phyloP scores from a whole-genome alignment of 2,329 filamentous ascomycete species.

The Didymella arachidicola region DNA sequence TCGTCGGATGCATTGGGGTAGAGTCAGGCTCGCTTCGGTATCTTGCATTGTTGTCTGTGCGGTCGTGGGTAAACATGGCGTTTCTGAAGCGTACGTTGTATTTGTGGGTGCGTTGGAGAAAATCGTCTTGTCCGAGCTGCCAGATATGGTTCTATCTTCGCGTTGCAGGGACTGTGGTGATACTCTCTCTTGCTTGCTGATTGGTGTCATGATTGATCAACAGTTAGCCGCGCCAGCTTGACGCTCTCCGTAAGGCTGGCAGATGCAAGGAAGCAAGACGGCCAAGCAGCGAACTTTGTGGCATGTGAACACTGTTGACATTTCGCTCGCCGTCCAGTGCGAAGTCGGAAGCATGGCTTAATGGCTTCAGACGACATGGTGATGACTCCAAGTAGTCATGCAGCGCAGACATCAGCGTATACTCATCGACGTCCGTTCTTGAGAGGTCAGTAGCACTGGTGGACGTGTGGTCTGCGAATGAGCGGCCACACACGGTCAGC shows the following conservation, averaged over 20 bases:
- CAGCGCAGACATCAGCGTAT: not conserved
- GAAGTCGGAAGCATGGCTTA: conserved; percentile 1
- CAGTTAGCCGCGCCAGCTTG: not conserved
- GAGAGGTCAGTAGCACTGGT: not conserved
- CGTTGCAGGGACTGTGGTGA: not conserved
- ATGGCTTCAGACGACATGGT: not conserved
- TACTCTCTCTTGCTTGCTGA: not conserved
- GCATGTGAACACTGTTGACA: conserved; percentile 5
- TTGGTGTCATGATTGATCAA: not conserved
- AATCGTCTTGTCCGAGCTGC: not conserved
- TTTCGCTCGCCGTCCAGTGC: conserved; percentile 1
- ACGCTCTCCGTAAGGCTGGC: not conserved
- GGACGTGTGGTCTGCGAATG: conserved; percentile 4
- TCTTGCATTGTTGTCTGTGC: conserved; percentile 2
- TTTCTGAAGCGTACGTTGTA: conserved; percentile 7
- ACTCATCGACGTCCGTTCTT: not conserved
- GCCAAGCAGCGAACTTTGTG: conserved; percentile 1
- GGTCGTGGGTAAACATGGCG: conserved; percentile 2
- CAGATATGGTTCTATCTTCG: conserved; percentile 3
- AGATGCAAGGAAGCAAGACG: not conserved
- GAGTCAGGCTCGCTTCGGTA: conserved; percentile 42
- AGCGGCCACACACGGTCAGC: not conserved
- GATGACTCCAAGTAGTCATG: not conserved
- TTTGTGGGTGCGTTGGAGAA: not conserved
- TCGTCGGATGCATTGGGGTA: conserved; percentile 74